A percentile compares a stretch with the other conserved stretches of the same genome.
Evolutionary conservation across 106 monocot genomes (phyloP).

Genomic region (Cymbidium sinense): DNA sequence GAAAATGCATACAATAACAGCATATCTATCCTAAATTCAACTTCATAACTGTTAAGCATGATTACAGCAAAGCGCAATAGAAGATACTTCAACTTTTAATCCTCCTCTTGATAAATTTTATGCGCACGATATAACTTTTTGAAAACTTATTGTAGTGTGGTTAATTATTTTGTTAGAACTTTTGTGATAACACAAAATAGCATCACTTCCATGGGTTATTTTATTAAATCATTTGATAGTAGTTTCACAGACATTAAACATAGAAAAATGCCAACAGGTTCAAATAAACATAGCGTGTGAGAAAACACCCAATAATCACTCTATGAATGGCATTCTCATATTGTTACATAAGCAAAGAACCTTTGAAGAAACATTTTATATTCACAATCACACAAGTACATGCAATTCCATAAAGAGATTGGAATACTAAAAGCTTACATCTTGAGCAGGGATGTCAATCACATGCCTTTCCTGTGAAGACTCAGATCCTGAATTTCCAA

Average conservation of each 20-base stretch:
- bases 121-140: background rate
- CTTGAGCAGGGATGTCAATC: constrained; percentile 41
- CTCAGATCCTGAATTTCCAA: constrained; percentile 21
- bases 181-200: background rate
- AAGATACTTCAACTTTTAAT: background rate
- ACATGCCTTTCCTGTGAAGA: constrained; percentile 41
- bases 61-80: background rate
- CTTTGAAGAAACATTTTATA: background rate
- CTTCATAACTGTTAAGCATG: background rate
- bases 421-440: constrained; percentile 39
- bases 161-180: background rate
- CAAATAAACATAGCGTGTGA: background rate
- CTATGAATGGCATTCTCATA: background rate
- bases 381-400: background rate
- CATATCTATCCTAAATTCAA: background rate
- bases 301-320: background rate
- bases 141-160: background rate
- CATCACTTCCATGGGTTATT: background rate
- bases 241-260: background rate
- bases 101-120: background rate
- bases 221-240: background rate
- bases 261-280: background rate
- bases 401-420: background rate
- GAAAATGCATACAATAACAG: background rate
- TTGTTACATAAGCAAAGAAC: background rate